phyloP scores from a whole-genome alignment of 2,329 filamentous ascomycete genomes.

The Paecilomyces niveus region DNA sequence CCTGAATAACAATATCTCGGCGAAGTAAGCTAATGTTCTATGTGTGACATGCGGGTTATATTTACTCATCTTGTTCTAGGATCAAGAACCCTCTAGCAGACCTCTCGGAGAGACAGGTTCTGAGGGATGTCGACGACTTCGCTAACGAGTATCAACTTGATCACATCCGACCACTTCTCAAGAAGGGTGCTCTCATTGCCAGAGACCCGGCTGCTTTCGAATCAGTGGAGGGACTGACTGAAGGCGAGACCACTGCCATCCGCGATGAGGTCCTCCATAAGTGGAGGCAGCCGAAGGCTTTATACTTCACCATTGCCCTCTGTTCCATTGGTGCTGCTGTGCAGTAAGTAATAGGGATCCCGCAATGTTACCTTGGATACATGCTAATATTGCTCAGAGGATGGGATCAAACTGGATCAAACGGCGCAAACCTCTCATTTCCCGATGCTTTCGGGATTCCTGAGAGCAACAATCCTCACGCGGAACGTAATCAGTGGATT shows the following conservation, averaged over 20 bases:
- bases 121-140: constrained; percentile 24
- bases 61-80: neutral
- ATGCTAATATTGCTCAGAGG: constrained; percentile 17
- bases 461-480: constrained; percentile 26
- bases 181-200: constrained; percentile 42
- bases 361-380: neutral
- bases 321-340: constrained; percentile 48
- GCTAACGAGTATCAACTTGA: constrained; percentile 54
- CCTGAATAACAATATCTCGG: constrained; percentile 19
- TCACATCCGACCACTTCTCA: constrained; percentile 42
- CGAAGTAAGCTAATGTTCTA: constrained; percentile 9
- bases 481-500: constrained; percentile 47
- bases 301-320: constrained; percentile 47
- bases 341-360: constrained; percentile 30
- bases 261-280: constrained; percentile 41
- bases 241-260: constrained; percentile 36
- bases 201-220: constrained; percentile 43
- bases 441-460: constrained; percentile 40
- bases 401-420: constrained; percentile 49
- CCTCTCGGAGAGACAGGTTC: constrained; percentile 21
- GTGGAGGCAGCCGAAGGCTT: constrained; percentile 42
- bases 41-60: neutral
- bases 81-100: constrained; percentile 23
- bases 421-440: constrained; percentile 48
- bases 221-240: constrained; percentile 35